A percentile compares a stretch with the other conserved stretches of the same genome.
phyloP scores from a whole-genome alignment of 805 yeast species.

The Sugiyamaella qingdaonensis region DNA sequence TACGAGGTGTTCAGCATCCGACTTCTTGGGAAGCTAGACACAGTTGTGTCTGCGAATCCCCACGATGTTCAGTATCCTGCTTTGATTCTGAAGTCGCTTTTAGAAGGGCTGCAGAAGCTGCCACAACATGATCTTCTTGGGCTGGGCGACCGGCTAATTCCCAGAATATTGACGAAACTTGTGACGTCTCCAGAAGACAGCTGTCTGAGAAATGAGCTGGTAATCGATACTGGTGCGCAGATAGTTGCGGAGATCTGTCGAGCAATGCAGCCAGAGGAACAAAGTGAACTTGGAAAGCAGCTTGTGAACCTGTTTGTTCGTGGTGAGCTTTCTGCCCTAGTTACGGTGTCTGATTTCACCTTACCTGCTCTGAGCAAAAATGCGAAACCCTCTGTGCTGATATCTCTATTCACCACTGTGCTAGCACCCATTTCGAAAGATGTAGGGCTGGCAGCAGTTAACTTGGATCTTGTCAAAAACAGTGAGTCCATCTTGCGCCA shows the following conservation, averaged over 20 bases:
- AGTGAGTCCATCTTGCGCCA: slow-evolving; percentile 18
- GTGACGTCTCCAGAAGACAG: slow-evolving; percentile 4
- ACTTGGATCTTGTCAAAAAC: slow-evolving; percentile 9
- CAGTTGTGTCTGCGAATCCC: slow-evolving; percentile 14
- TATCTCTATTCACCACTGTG: slow-evolving; percentile 16
- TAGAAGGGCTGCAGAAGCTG: slow-evolving; percentile 24
- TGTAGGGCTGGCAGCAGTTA: not conserved
- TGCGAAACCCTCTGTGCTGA: slow-evolving; percentile 2
- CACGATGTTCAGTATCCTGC: slow-evolving; percentile 19
- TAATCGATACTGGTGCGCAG: slow-evolving; percentile 11
- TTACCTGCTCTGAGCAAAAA: not conserved
- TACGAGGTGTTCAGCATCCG: slow-evolving; percentile 39
- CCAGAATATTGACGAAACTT: slow-evolving; percentile 19
- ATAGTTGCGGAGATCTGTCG: slow-evolving; percentile 8
- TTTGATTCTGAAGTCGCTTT: slow-evolving; percentile 27
- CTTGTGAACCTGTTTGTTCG: slow-evolving; percentile 10
- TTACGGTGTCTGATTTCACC: not conserved
- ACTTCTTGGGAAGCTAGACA: slow-evolving; percentile 33
- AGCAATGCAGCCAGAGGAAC: not conserved
- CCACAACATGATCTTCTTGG: slow-evolving; percentile 22
- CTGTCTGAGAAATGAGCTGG: slow-evolving; percentile 6
- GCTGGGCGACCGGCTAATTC: slow-evolving; percentile 20
- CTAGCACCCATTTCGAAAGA: slow-evolving; percentile 16
- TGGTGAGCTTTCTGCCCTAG: not conserved
- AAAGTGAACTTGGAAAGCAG: not conserved